Percentiles rank a stretch among this genome's conserved stretches.
phyloP scores from a whole-genome alignment of 331 rosid species.

The Acacia concinna region DNA sequence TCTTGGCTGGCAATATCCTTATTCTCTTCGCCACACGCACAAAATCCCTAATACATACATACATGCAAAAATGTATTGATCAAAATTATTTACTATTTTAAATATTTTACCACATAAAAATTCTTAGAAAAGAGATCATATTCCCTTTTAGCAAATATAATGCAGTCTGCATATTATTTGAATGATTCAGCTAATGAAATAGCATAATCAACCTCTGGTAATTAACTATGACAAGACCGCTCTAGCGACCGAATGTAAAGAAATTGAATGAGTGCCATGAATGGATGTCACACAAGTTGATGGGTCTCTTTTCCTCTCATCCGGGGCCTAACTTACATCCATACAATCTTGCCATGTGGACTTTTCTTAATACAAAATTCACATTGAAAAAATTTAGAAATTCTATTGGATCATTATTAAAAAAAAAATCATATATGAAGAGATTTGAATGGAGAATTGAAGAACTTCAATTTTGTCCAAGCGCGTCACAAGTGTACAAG shows the following conservation, averaged over 20 bases:
- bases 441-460: too few species aligned
- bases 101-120: not conserved
- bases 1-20: constrained; percentile 70
- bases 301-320: not conserved
- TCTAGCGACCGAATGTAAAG: not conserved
- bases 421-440: too few species aligned
- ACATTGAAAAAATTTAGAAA: too few species aligned
- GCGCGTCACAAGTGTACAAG: not conserved
- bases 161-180: not conserved
- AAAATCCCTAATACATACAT: constrained; percentile 58
- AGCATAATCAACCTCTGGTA: not conserved
- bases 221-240: not conserved
- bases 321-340: not conserved
- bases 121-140: not conserved
- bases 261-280: not conserved
- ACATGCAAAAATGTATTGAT: not conserved
- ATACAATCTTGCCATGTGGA: too few species aligned
- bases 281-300: not conserved
- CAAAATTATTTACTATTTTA: not conserved
- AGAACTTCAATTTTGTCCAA: not conserved
- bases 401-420: too few species aligned
- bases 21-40: constrained; percentile 92
- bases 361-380: too few species aligned
- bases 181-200: not conserved
- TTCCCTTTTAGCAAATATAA: not conserved